These are phyloP conservation scores for Aspergillus pseudotamarii DNA, from an alignment of 2,329 filamentous ascomycete species.

Conservation along the genomic window DNA sequence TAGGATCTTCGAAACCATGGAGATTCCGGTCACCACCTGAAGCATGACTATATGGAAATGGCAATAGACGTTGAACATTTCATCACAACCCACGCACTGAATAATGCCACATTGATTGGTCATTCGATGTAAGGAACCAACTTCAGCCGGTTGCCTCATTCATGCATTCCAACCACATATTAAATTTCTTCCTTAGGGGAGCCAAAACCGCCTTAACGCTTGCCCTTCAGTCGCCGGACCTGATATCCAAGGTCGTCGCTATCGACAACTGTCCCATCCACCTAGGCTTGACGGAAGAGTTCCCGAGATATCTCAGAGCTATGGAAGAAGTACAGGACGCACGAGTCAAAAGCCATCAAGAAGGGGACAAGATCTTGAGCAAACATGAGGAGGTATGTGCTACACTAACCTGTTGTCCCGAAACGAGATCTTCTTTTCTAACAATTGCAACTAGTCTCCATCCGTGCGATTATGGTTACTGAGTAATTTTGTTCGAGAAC, in stretches of 20 bases:
- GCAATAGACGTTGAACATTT: constrained; percentile 27
- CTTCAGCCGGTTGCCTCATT: background rate
- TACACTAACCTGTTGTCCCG: background rate
- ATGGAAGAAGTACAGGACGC: constrained; percentile 4
- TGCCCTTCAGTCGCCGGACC: constrained; percentile 21
- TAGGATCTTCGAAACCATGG: constrained; percentile 91
- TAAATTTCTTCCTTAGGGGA: background rate
- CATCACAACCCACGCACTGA: constrained; percentile 19
- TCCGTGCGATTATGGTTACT: constrained; percentile 9
- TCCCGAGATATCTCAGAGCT: constrained; percentile 57
- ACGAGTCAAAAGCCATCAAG: constrained; percentile 2
- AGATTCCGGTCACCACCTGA: constrained; percentile 70
- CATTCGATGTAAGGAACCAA: constrained; percentile 11
- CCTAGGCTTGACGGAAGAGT: constrained; percentile 21
- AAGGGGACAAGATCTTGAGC: constrained; percentile 7
- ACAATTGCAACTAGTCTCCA: background rate
- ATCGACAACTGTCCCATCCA: constrained; percentile 27
- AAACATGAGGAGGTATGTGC: constrained; percentile 3
- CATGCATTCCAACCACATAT: background rate
- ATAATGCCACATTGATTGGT: constrained; percentile 9
- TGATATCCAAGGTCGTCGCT: constrained; percentile 24
- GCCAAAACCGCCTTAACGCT: constrained; percentile 26
- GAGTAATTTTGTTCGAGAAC: constrained; percentile 12
- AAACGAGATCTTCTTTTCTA: background rate
- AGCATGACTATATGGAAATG: constrained; percentile 27